phyloP scores from a whole-genome alignment of 2,329 filamentous ascomycete genomes.

The Xylariales sp. region DNA sequence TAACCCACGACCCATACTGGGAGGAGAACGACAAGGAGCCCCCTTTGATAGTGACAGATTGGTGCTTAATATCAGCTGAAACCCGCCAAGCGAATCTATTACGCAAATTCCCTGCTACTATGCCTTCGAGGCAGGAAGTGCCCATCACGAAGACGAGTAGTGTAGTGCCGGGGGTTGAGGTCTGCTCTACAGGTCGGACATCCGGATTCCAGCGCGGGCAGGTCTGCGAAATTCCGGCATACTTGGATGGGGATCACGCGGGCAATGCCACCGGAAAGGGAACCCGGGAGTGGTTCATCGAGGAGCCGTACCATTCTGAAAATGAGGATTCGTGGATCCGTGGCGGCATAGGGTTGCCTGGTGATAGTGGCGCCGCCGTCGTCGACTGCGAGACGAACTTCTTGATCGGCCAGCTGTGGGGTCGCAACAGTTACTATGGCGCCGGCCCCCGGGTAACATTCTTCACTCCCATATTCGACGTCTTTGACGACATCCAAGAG shows the following conservation, averaged over 20 bases:
- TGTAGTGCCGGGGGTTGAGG: slow-evolving; percentile 28
- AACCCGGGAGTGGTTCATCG: slow-evolving; percentile 42
- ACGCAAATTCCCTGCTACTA: slow-evolving; percentile 32
- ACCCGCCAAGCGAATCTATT: slow-evolving; percentile 34
- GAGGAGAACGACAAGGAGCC: slow-evolving; percentile 34
- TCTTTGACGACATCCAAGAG: slow-evolving; percentile 42
- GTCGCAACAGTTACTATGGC: slow-evolving; percentile 37
- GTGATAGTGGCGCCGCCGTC: slow-evolving; percentile 39
- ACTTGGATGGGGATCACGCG: slow-evolving; percentile 27
- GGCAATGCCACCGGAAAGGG: slow-evolving; percentile 35
- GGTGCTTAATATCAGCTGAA: slow-evolving; percentile 33
- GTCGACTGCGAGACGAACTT: slow-evolving; percentile 33
- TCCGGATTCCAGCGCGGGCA: slow-evolving; percentile 38
- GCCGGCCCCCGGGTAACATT: slow-evolving; percentile 34
- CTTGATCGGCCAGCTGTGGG: slow-evolving; percentile 40
- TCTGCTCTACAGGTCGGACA: slow-evolving; percentile 36
- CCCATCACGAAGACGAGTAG: slow-evolving; percentile 25
- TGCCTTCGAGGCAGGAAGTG: slow-evolving; percentile 25
- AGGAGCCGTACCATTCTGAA: slow-evolving; percentile 31
- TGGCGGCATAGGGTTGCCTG: slow-evolving; percentile 38
- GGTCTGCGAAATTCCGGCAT: slow-evolving; percentile 38
- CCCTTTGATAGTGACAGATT: slow-evolving; percentile 39
- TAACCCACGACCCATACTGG: slow-evolving; percentile 41
- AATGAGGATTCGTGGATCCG: slow-evolving; percentile 40
- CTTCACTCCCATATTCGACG: slow-evolving; percentile 39